Percentiles rank a stretch among this genome's conserved stretches.
Conservation (phyloP, 306 rosid genomes). For the Neltuma alba region DNA sequence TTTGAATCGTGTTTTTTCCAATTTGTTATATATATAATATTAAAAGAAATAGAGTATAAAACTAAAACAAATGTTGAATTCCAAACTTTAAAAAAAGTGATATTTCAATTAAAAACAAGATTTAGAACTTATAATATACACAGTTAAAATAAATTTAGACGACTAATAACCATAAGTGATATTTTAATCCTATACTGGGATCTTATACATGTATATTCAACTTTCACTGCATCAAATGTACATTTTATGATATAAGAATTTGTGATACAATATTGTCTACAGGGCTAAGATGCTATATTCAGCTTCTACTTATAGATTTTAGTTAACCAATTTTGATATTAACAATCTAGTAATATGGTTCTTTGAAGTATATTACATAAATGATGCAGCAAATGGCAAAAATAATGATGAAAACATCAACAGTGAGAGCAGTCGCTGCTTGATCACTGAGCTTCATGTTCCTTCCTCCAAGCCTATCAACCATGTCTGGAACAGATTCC, state of each 20-base stretch:
- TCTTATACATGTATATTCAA: background rate
- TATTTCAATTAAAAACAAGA: no score
- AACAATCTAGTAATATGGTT: conserved; percentile 52
- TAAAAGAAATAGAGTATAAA: no score
- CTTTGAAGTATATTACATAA: conserved; percentile 66
- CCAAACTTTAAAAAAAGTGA: no score
- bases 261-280: background rate
- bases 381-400: conserved; percentile 60
- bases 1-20: no score
- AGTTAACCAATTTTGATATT: background rate
- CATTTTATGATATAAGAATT: background rate
- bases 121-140: no score
- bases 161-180: no score
- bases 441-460: conserved; percentile 84
- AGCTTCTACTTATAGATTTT: background rate
- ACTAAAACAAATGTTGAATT: no score
- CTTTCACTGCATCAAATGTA: conserved; percentile 8
- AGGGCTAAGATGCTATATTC: background rate
- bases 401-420: conserved; percentile 65
- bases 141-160: no score
- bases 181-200: no score
- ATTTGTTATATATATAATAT: no score
- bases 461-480: conserved; percentile 79
- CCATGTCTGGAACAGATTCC: conserved; percentile 72
- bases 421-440: conserved; percentile 72